A percentile compares a stretch with the other conserved stretches of the same genome.
phyloP scores from a whole-genome alignment of 176 grass and related monocot genomes.

The Avena eriantha region DNA sequence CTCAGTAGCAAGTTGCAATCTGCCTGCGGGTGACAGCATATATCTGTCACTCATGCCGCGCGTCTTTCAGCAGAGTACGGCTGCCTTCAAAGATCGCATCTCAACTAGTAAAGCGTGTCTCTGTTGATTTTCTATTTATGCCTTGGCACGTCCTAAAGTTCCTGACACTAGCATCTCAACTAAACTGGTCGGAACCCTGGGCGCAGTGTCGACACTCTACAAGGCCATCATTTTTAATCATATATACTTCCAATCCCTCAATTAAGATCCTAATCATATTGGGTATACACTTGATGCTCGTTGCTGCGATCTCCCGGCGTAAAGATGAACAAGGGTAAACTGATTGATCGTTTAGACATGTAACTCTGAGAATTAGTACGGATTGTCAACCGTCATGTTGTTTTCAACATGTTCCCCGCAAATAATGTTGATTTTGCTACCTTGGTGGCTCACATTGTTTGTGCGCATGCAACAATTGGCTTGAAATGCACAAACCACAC shows the following conservation, averaged over 20 bases:
- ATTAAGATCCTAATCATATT: neutral
- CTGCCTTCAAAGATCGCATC: neutral
- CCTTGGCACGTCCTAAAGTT: neutral
- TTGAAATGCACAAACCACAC: too few species aligned
- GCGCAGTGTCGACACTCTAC: neutral
- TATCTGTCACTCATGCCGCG: neutral
- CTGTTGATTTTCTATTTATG: constrained; percentile 7
- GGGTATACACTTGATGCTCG: too few species aligned
- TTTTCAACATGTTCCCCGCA: neutral
- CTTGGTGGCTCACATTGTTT: neutral
- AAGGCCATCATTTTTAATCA: neutral
- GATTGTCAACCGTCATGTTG: too few species aligned
- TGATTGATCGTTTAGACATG: neutral
- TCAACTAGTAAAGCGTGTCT: neutral
- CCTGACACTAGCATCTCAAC: neutral
- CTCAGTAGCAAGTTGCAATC: neutral
- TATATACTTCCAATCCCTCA: neutral
- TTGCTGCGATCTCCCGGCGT: too few species aligned
- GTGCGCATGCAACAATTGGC: too few species aligned
- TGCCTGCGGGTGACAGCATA: neutral
- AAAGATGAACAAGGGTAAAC: too few species aligned
- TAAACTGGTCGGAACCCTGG: neutral
- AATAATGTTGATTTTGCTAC: too few species aligned
- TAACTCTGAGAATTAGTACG: neutral
- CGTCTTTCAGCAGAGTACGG: neutral